Evolutionary conservation across 176 grass and related monocot species (phyloP).

Genomic region (Paspalum notatum): DNA sequence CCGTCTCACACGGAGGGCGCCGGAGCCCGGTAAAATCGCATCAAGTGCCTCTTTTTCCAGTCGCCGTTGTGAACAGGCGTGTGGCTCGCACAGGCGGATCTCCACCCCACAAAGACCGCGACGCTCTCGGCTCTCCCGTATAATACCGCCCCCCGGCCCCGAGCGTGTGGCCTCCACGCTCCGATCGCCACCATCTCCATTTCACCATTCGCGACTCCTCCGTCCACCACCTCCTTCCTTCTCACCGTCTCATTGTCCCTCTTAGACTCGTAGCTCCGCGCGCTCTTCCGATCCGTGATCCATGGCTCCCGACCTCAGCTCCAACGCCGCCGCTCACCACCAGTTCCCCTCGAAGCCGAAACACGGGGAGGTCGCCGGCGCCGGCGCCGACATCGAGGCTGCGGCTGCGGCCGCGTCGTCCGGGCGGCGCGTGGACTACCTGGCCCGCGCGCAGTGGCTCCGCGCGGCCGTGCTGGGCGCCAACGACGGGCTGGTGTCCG

Average conservation of each 20-base stretch:
- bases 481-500: conserved; percentile 92
- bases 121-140: conserved; percentile 20
- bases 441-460: conserved; percentile 81
- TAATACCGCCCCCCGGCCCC: conserved; percentile 32
- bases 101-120: not conserved
- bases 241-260: not conserved
- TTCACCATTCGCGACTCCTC: not conserved
- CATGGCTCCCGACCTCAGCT: conserved; percentile 56
- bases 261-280: not conserved
- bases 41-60: not conserved
- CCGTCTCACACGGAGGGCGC: too few species aligned
- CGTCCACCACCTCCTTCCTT: not conserved
- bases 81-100: conserved; percentile 10
- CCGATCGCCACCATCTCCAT: not conserved
- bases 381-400: conserved; percentile 41
- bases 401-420: not conserved
- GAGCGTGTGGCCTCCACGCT: conserved; percentile 57
- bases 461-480: conserved; percentile 85
- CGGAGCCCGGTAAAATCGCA: not conserved
- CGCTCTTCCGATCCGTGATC: not conserved
- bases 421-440: conserved; percentile 50
- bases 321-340: conserved; percentile 32
- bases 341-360: conserved; percentile 8
- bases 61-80: not conserved
- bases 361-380: not conserved